Conservation (phyloP, 352 stramenopile genomes). For the Pythium periplocum region DNA sequence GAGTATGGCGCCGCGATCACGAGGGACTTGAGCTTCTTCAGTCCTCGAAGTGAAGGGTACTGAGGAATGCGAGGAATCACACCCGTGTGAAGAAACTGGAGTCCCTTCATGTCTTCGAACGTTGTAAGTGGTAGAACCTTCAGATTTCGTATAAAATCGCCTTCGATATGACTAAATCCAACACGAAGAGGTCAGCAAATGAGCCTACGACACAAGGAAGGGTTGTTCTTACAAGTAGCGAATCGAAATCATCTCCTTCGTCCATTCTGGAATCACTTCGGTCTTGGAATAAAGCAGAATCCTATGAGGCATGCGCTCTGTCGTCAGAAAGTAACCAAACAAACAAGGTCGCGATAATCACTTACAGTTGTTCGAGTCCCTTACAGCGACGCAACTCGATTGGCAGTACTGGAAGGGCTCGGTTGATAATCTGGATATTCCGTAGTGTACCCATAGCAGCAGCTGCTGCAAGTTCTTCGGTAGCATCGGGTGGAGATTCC, state of each 20-base stretch:
- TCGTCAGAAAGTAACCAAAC: too few relatives aligned
- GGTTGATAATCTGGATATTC: constrained; percentile 5
- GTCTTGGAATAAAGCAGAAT: constrained; percentile 8
- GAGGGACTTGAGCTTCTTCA: neutral
- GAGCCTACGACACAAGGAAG: too few relatives aligned
- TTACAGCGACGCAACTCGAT: neutral
- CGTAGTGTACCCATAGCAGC: neutral
- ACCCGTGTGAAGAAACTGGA: neutral
- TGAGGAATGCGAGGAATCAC: neutral
- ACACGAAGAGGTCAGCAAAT: neutral
- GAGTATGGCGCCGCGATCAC: neutral
- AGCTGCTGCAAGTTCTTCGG: neutral
- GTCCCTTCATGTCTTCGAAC: constrained; percentile 1
- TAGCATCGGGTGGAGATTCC: constrained; percentile 1
- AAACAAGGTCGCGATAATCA: neutral
- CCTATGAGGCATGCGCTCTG: neutral
- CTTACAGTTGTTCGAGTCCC: constrained; percentile 4
- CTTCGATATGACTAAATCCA: neutral
- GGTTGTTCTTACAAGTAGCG: neutral
- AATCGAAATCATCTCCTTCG: neutral
- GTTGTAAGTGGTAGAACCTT: neutral
- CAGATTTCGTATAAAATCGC: neutral
- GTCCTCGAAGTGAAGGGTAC: constrained; percentile 1
- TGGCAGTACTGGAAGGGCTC: constrained; percentile 1
- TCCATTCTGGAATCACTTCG: constrained; percentile 3